Base-by-base conservation (phyloP, 1,284 basidiomycete species). In the Melampsora americana region DNA sequence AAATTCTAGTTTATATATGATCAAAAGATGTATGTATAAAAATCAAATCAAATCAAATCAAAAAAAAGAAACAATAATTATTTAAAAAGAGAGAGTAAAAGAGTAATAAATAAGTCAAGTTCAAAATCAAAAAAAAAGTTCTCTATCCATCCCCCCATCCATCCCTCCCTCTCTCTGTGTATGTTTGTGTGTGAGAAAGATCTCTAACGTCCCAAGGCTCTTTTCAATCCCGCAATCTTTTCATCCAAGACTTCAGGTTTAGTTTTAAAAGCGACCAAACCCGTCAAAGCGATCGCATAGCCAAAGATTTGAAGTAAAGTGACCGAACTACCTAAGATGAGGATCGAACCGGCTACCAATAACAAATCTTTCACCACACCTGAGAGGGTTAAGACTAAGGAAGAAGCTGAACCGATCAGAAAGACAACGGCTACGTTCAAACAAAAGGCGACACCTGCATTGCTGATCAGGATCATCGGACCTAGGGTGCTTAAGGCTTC, bases 361-460 rank as follows among this genome's bases (percentile, higher is more conserved):
- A 85, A 79, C 71, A 86, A 85, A 78, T 86, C 84, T 81, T 83
- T 81, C 61, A 83, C 77, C 61, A 82, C 80, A 77, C 84, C 83
- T 16, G 83, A 83, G 3, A 85, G 79, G 26, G 84, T 84, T 69
- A 84, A 79, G 35, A 83, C 83, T 72, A 85, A 82, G 35, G 82
- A 83, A 68, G 80, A 81, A 23, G 84, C 84, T 66, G 83, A 83
- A 44, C 84, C 83, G 70, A 83, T 83, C 78, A 85, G 81, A 79
- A 85, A 84, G 23, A 85, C 84, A 26, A 82, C 81, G n/a, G 85
- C 83, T 56, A 85, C 81, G 80, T 86, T 86, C 77, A 86, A 82
- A 23, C 81, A 80, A 77, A 86, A 85, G 1, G 85, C 85, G 28
- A 84, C 83, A 23, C 82, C 80, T 0, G 85, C 85, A 80, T 86